Evolutionary conservation across 2,329 filamentous ascomycete genomes (phyloP).

Genomic region (Magnaporthiopsis incrustans): DNA sequence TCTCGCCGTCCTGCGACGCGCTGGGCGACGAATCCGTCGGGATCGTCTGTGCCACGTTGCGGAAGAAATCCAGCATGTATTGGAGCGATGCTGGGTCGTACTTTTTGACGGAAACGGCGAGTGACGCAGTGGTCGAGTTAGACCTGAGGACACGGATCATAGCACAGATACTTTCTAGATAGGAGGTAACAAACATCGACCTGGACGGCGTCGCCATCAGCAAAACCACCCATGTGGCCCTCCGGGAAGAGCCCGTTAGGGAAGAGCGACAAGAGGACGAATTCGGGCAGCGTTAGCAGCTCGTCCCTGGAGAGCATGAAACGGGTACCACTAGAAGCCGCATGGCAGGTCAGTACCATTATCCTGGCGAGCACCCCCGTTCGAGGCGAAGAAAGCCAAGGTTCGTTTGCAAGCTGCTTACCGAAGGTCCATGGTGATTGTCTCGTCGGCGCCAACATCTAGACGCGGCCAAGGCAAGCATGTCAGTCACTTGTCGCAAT

Average conservation of each 20-base stretch:
- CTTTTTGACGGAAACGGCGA: conserved; percentile 40
- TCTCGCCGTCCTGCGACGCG: conserved; percentile 55
- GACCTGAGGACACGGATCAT: conserved; percentile 21
- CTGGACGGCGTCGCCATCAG: conserved; percentile 89
- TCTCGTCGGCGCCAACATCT: conserved; percentile 85
- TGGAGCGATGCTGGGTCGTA: conserved; percentile 94
- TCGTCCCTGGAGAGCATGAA: conserved; percentile 95
- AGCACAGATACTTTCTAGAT: not conserved
- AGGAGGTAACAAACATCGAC: conserved; percentile 63
- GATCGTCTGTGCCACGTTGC: conserved; percentile 92
- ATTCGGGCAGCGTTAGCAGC: conserved; percentile 89
- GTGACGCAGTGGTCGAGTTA: conserved; percentile 8
- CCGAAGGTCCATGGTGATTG: conserved; percentile 91
- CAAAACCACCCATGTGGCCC: conserved; percentile 87
- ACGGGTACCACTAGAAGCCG: conserved; percentile 64
- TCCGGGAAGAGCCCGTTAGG: conserved; percentile 97
- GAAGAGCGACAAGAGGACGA: conserved; percentile 94
- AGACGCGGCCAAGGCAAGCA: conserved; percentile 13
- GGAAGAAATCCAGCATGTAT: conserved; percentile 99
- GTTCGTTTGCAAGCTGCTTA: conserved; percentile 34
- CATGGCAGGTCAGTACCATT: not conserved
- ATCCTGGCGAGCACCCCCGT: not conserved
- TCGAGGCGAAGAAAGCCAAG: not conserved
- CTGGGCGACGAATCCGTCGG: conserved; percentile 64
- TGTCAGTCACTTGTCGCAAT: conserved; percentile 8